Conservation (phyloP, 371 early-diverging fungal genomes). For the Lichtheimia hyalospora region DNA sequence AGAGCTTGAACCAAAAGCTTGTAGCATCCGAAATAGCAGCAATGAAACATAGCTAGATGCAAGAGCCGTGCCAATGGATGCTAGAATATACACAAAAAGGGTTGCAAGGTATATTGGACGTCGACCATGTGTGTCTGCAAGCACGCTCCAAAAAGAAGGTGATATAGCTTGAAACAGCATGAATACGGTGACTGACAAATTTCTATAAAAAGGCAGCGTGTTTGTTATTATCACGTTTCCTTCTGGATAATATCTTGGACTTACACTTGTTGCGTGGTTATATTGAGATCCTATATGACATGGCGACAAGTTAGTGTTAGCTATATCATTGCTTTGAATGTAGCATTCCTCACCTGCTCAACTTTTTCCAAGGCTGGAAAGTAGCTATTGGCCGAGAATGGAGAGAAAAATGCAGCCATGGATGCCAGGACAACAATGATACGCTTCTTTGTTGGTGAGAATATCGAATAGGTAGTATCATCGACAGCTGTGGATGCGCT, state of each 20-base stretch:
- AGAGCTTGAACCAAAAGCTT: slow-evolving; percentile 67
- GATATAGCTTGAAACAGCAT: slow-evolving; percentile 48
- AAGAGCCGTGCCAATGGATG: slow-evolving; percentile 60
- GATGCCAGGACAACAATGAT: slow-evolving; percentile 20
- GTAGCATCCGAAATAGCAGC: slow-evolving; percentile 61
- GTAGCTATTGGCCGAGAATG: slow-evolving; percentile 26
- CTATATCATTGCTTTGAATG: too few relatives aligned
- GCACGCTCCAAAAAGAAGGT: slow-evolving; percentile 61
- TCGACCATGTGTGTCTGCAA: slow-evolving; percentile 66
- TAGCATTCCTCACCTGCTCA: slow-evolving; percentile 12
- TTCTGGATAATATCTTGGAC: not conserved
- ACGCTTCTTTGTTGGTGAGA: slow-evolving; percentile 16
- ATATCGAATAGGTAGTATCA: not conserved
- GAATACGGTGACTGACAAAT: slow-evolving; percentile 38
- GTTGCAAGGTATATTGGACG: slow-evolving; percentile 64
- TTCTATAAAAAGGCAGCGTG: slow-evolving; percentile 14
- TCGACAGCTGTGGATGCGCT: not conserved
- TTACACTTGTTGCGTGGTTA: slow-evolving; percentile 21
- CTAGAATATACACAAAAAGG: slow-evolving; percentile 57
- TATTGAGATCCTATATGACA: slow-evolving; percentile 8
- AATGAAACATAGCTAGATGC: slow-evolving; percentile 48
- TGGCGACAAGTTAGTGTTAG: not conserved
- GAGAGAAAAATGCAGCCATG: slow-evolving; percentile 25
- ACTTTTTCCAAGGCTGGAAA: slow-evolving; percentile 27
- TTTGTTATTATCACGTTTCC: not conserved